Evolutionary conservation across 179 eudicot genomes (phyloP).

Genomic region (Spinacia oleracea): DNA sequence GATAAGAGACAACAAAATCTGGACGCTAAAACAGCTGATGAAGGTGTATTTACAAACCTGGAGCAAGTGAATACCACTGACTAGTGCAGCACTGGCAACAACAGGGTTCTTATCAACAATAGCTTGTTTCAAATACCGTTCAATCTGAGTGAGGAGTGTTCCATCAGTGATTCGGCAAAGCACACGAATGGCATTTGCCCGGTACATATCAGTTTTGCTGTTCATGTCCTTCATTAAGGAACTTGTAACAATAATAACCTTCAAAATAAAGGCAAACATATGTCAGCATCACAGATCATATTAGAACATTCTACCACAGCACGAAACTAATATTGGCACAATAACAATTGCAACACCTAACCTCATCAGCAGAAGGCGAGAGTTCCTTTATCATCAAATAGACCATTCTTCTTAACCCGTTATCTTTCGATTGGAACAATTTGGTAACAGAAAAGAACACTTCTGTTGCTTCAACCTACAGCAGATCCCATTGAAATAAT

Average conservation of each 20-base stretch:
- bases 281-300: conserved; percentile 12
- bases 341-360: conserved; percentile 22
- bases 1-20: not conserved
- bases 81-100: conserved; percentile 98
- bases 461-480: conserved; percentile 84
- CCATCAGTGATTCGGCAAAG: conserved; percentile 96
- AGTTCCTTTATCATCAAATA: conserved; percentile 93
- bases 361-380: conserved; percentile 96
- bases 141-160: conserved; percentile 89
- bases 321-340: not conserved
- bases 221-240: conserved; percentile 99
- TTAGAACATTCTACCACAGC: not conserved
- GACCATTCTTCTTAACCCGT: conserved; percentile 88
- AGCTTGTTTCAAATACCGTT: conserved; percentile 94
- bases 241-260: conserved; percentile 96
- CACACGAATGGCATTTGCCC: conserved; percentile 98
- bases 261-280: conserved; percentile 6
- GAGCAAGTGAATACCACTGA: conserved; percentile 91
- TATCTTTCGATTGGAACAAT: conserved; percentile 81
- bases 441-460: conserved; percentile 89
- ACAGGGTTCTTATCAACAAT: conserved; percentile 97
- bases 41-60: conserved; percentile 52
- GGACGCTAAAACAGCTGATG: not conserved
- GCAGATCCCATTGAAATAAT: conserved; percentile 16
- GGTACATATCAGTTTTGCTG: conserved; percentile 94